Evolutionary conservation across 2,329 filamentous ascomycete species (phyloP).

Genomic region (Mycogone perniciosa): DNA sequence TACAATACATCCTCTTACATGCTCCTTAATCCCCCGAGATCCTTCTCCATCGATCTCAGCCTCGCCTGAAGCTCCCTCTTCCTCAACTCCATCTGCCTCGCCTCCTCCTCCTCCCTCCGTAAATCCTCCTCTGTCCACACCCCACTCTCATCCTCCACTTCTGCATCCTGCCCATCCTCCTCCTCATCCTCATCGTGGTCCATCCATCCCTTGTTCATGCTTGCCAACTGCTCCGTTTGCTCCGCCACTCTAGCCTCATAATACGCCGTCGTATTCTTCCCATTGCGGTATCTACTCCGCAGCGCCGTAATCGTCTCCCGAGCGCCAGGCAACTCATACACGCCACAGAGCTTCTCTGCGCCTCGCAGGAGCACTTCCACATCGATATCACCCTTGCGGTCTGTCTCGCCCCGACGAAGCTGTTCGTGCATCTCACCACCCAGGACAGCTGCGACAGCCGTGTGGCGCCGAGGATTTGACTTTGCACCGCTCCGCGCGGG

Average conservation of each 20-base stretch:
- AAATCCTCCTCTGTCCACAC: conserved; percentile 63
- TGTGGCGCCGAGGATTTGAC: conserved; percentile 60
- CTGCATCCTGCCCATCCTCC: conserved; percentile 44
- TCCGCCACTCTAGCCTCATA: conserved; percentile 75
- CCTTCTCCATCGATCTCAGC: conserved; percentile 48
- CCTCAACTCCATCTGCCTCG: conserved; percentile 48
- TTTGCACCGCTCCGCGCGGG: conserved; percentile 34
- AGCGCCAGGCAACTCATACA: conserved; percentile 79
- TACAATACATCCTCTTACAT: conserved; percentile 34
- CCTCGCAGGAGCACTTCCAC: conserved; percentile 78
- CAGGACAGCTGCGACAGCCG: conserved; percentile 82
- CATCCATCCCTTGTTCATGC: conserved; percentile 61
- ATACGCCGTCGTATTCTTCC: conserved; percentile 67
- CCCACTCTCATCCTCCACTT: conserved; percentile 40
- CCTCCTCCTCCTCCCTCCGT: conserved; percentile 61
- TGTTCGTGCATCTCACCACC: conserved; percentile 81
- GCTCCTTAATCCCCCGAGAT: conserved; percentile 47
- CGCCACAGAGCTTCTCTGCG: conserved; percentile 81
- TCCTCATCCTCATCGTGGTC: conserved; percentile 50
- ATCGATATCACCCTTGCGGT: conserved; percentile 64
- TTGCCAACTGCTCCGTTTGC: conserved; percentile 66
- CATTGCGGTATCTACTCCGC: conserved; percentile 62
- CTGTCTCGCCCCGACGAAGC: conserved; percentile 54
- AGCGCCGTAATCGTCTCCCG: conserved; percentile 68
- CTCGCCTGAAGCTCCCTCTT: conserved; percentile 51